A percentile compares a stretch with the other conserved stretches of the same genome.
These are phyloP conservation scores for Anthostomella pinea DNA, from an alignment of 2,329 filamentous ascomycete species.

Conservation along the genomic window DNA sequence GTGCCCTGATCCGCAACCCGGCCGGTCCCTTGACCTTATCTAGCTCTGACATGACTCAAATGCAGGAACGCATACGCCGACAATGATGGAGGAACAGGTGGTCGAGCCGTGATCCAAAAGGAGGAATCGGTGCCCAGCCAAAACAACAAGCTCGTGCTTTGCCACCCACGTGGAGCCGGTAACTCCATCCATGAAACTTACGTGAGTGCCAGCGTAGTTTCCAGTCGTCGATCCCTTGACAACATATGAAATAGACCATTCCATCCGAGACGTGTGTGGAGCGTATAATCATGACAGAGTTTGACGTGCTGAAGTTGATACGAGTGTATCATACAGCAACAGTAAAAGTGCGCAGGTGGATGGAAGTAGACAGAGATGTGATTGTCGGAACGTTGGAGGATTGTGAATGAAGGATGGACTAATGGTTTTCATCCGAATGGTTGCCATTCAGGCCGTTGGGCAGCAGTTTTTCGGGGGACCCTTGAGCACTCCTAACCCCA, in stretches of 20 bases:
- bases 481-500: slow-evolving; percentile 21
- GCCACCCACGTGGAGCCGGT: slow-evolving; percentile 18
- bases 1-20: slow-evolving; percentile 19
- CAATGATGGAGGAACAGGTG: slow-evolving; percentile 19
- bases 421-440: slow-evolving; percentile 12
- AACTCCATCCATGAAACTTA: slow-evolving; percentile 28
- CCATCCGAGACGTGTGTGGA: slow-evolving; percentile 1
- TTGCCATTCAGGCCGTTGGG: slow-evolving; percentile 21
- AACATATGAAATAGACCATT: slow-evolving; percentile 21
- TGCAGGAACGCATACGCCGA: slow-evolving; percentile 22
- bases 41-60: slow-evolving; percentile 21
- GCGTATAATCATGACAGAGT: too few relatives aligned
- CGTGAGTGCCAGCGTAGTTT: slow-evolving; percentile 21
- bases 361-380: slow-evolving; percentile 3
- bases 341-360: slow-evolving; percentile 8
- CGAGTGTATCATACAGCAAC: slow-evolving; percentile 24
- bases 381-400: slow-evolving; percentile 2
- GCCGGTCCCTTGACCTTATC: slow-evolving; percentile 18
- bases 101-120: slow-evolving; percentile 18
- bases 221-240: slow-evolving; percentile 24
- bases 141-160: slow-evolving; percentile 8
- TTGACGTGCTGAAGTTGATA: slow-evolving; percentile 14
- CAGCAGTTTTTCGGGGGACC: slow-evolving; percentile 20
- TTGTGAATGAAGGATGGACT: slow-evolving; percentile 6
- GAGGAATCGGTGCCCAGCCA: slow-evolving; percentile 11